A percentile compares a stretch with the other conserved stretches of the same genome.
phyloP scores from a whole-genome alignment of 2,329 filamentous ascomycete genomes.

The Fusarium fujikuroi region DNA sequence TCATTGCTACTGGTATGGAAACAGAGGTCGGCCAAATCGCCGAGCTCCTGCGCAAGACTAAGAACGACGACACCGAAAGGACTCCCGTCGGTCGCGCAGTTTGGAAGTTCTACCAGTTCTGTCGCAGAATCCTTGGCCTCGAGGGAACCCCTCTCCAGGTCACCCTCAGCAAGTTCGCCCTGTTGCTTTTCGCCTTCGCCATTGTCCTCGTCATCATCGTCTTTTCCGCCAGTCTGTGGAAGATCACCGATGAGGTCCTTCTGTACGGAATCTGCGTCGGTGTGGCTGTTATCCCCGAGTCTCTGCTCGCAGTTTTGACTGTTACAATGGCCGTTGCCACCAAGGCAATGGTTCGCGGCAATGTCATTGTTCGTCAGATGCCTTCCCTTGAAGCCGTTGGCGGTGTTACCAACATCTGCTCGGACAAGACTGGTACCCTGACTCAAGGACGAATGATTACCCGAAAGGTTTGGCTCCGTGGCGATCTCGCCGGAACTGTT shows the following conservation, averaged over 20 bases:
- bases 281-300: slow-evolving; percentile 73
- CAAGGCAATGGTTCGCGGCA: slow-evolving; percentile 70
- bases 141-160: slow-evolving; percentile 86
- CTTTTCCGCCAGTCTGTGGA: slow-evolving; percentile 67
- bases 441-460: slow-evolving; percentile 75
- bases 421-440: slow-evolving; percentile 76
- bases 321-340: slow-evolving; percentile 76
- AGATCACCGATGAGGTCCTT: slow-evolving; percentile 65
- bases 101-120: slow-evolving; percentile 56
- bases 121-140: slow-evolving; percentile 69
- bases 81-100: slow-evolving; percentile 57
- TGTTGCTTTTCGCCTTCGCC: slow-evolving; percentile 80
- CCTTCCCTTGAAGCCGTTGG: slow-evolving; percentile 74
- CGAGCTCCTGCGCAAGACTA: slow-evolving; percentile 70
- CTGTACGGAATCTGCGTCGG: slow-evolving; percentile 71
- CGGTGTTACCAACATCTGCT: slow-evolving; percentile 76
- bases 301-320: slow-evolving; percentile 75
- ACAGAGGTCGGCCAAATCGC: slow-evolving; percentile 83
- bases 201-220: slow-evolving; percentile 70
- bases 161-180: slow-evolving; percentile 86
- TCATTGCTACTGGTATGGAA: slow-evolving; percentile 76
- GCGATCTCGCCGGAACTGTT: slow-evolving; percentile 63
- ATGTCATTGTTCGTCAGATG: slow-evolving; percentile 74
- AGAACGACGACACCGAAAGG: slow-evolving; percentile 54
- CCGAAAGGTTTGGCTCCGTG: slow-evolving; percentile 69